Conservation (phyloP, 1,284 basidiomycete genomes). For the Cyathus olla region DNA sequence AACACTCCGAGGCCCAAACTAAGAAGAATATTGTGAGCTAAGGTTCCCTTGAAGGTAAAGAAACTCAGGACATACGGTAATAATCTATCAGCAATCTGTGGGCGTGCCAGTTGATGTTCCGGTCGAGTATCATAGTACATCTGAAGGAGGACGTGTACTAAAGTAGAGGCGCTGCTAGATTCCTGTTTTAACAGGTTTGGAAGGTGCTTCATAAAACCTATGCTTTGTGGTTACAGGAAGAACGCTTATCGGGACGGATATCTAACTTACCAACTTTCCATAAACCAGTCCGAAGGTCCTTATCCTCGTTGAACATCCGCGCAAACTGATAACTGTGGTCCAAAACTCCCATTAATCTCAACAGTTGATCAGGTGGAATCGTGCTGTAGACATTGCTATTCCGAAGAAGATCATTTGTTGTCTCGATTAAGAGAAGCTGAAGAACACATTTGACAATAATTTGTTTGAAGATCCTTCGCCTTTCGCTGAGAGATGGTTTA, state of each 20-base stretch:
- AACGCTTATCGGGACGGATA: neutral
- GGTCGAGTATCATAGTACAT: conserved; percentile 96
- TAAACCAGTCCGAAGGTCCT: conserved; percentile 94
- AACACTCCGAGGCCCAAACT: conserved; percentile 94
- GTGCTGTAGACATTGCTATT: conserved; percentile 93
- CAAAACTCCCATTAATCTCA: conserved; percentile 94
- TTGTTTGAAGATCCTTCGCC: conserved; percentile 95
- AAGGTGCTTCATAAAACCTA: conserved; percentile 99
- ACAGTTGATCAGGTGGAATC: conserved; percentile 93
- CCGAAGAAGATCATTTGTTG: conserved; percentile 94
- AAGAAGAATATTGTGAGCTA: conserved; percentile 1
- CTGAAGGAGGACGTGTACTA: conserved; percentile 91
- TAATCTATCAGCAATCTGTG: conserved; percentile 89
- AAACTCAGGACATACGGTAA: conserved; percentile 92
- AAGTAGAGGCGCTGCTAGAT: conserved; percentile 94
- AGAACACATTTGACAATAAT: conserved; percentile 99
- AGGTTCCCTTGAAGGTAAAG: neutral
- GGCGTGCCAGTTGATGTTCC: conserved; percentile 85
- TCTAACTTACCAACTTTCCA: conserved; percentile 96
- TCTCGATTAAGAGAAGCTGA: conserved; percentile 97
- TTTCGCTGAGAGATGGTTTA: conserved; percentile 72
- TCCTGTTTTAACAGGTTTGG: conserved; percentile 99
- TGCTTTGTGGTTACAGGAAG: too few species aligned
- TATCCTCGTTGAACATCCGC: conserved; percentile 97
- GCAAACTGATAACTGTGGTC: conserved; percentile 99